Percentiles rank a stretch among this genome's conserved stretches.
Conservation (phyloP, 371 early-diverging fungal genomes). For the Parasitella parasitica region DNA sequence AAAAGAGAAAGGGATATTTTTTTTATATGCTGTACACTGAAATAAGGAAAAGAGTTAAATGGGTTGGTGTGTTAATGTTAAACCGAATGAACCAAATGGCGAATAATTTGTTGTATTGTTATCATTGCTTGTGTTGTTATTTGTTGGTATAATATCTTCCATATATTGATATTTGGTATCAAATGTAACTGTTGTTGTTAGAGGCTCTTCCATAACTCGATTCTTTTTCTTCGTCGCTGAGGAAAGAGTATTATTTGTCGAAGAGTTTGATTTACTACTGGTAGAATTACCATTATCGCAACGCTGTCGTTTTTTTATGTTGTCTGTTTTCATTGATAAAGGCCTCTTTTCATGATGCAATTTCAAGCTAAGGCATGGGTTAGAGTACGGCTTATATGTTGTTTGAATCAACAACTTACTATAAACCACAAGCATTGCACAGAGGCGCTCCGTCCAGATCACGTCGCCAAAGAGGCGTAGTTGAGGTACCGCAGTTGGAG, state of each 20-base stretch:
- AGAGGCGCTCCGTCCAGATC: constrained; percentile 75
- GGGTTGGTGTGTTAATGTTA: constrained; percentile 12
- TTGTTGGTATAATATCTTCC: constrained; percentile 5
- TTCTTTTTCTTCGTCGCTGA: constrained; percentile 6
- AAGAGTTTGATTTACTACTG: neutral
- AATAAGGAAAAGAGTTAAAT: neutral
- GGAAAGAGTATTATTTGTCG: neutral
- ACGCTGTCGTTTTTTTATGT: constrained; percentile 79
- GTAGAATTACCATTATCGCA: constrained; percentile 36
- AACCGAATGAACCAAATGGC: constrained; percentile 16
- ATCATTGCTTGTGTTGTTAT: neutral
- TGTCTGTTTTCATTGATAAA: constrained; percentile 71
- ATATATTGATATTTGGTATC: constrained; percentile 7
- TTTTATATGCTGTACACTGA: neutral
- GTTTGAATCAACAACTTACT: constrained; percentile 47
- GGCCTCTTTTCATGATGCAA: constrained; percentile 85
- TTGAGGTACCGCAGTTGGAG: constrained; percentile 83
- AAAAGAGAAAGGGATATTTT: neutral
- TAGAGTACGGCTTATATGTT: neutral
- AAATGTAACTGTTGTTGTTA: constrained; percentile 7
- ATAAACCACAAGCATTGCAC: constrained; percentile 96
- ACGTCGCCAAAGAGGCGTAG: constrained; percentile 95
- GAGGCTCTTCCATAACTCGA: constrained; percentile 8
- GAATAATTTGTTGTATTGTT: constrained; percentile 3
- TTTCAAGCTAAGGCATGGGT: constrained; percentile 46